Evolutionary conservation across 2,329 filamentous ascomycete species (phyloP).

Genomic region (Clarireedia paspali): DNA sequence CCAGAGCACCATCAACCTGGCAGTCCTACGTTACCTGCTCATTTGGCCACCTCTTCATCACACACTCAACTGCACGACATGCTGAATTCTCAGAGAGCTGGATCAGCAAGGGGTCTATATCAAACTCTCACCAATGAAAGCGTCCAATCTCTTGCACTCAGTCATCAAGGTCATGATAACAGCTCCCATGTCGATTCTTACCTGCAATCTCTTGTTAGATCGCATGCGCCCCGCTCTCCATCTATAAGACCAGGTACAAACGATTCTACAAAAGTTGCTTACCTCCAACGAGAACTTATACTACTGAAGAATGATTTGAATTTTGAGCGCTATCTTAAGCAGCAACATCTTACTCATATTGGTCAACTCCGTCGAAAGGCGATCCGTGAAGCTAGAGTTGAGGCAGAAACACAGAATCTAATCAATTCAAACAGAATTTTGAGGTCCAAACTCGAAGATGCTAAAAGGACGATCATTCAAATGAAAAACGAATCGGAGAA

Average conservation of each 20-base stretch:
- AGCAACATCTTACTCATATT: constrained; percentile 76
- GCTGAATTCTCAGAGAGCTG: constrained; percentile 47
- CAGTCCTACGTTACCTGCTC: constrained; percentile 55
- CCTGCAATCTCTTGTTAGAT: constrained; percentile 21
- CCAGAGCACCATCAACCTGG: constrained; percentile 34
- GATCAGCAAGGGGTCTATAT: constrained; percentile 45
- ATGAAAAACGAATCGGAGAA: constrained; percentile 66
- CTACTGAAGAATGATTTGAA: constrained; percentile 72
- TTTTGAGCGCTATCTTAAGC: constrained; percentile 77
- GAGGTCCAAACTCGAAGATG: constrained; percentile 64
- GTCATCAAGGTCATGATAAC: constrained; percentile 18
- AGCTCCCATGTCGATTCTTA: constrained; percentile 24
- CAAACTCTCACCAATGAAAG: constrained; percentile 52
- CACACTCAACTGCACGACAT: constrained; percentile 53
- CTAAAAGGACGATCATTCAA: constrained; percentile 61
- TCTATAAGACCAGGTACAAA: constrained; percentile 26
- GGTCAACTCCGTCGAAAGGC: constrained; percentile 69
- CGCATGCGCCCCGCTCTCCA: constrained; percentile 22
- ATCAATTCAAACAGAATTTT: constrained; percentile 69
- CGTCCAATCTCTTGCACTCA: constrained; percentile 33
- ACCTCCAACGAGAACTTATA: constrained; percentile 66
- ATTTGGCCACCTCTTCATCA: constrained; percentile 38
- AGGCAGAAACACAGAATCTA: constrained; percentile 75
- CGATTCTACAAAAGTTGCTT: constrained; percentile 34
- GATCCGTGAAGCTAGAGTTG: constrained; percentile 67